Base-by-base conservation (phyloP, 495 filamentous ascomycete species). In the Chlorociboria aeruginascens region DNA sequence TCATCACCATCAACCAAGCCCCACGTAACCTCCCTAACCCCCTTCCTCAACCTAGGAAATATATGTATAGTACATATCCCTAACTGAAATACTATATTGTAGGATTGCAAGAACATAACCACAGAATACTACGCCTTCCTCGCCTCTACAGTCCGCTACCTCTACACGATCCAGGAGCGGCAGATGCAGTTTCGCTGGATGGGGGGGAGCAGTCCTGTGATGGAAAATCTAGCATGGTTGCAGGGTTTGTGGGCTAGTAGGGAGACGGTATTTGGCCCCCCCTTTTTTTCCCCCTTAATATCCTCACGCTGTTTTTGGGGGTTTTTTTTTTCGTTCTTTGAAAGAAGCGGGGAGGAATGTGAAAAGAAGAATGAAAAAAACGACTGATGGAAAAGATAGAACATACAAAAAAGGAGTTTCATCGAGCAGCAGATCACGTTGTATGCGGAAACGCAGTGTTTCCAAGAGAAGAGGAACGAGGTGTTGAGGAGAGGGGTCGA, bases 11-110 rank as follows among this genome's bases (percentile, higher is more conserved):
- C 68, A 14, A 75, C 72, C 62, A 82, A 82, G 3, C 77, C 64
- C 80, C 82, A 86, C 42, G 79, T 80, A 8, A 87, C 72, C 66
- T 88, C 82, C 40, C 81, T 57, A 55, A 83, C 53, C 1, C 20
- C 20, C 4, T 25, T 25, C 20, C 20, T 25, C 20, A n/a, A n/a
- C n/a, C n/a, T n/a, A n/a, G n/a, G n/a, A n/a, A n/a, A n/a, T n/a
- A n/a, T n/a, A n/a, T n/a, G n/a, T n/a, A n/a, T n/a, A n/a, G n/a
- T n/a, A n/a, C n/a, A n/a, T n/a, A n/a, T n/a, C n/a, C n/a, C n/a
- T n/a, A n/a, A n/a, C n/a, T 42, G 79, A 70, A 44, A 71, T 63
- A 63, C 68, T 75, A n/a, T n/a, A n/a, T n/a, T n/a, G n/a, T 12
- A 28, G n/a, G 16, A 49, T 28, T 59, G 56, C 25, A 4, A 35